These are phyloP conservation scores for Nidularia pulvinata DNA, from an alignment of 768 basidiomycete genomes.

Conservation along the genomic window DNA sequence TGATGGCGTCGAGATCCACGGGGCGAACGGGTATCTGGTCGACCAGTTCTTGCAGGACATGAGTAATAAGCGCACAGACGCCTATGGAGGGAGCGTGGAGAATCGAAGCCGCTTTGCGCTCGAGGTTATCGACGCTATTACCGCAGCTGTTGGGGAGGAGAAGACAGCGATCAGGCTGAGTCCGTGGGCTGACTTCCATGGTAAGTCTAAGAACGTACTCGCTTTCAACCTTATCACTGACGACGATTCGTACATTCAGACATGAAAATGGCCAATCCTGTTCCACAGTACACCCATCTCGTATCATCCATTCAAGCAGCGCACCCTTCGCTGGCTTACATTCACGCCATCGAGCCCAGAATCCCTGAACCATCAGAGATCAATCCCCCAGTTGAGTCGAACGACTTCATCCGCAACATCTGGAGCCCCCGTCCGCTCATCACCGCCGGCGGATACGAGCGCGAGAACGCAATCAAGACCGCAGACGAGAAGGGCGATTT, in stretches of 20 bases:
- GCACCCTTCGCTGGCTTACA: conserved; percentile 37
- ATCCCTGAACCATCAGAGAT: background rate
- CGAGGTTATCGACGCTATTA: conserved; percentile 43
- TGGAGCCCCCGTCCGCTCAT: conserved; percentile 23
- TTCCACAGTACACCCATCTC: conserved; percentile 31
- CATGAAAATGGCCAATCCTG: conserved; percentile 28
- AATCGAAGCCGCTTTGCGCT: conserved; percentile 48
- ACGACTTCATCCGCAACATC: conserved; percentile 17
- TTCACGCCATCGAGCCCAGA: conserved; percentile 35
- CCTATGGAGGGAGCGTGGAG: conserved; percentile 54
- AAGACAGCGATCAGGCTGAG: conserved; percentile 39
- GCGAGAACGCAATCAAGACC: conserved; percentile 19
- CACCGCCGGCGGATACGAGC: conserved; percentile 26
- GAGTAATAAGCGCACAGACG: conserved; percentile 48
- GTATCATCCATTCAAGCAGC: conserved; percentile 16
- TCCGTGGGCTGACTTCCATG: conserved; percentile 34
- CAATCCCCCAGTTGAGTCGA: conserved; percentile 5
- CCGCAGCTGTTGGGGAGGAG: conserved; percentile 39
- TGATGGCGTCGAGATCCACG: conserved; percentile 34
- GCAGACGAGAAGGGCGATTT: conserved; percentile 22
- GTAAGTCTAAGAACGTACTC: conserved; percentile 6
- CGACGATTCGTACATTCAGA: conserved; percentile 11
- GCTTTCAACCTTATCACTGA: background rate
- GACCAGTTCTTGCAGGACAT: too few species aligned
- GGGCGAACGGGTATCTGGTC: conserved; percentile 32